Evolutionary conservation across 1,139 yeast species (phyloP).

Genomic region (Pneumocystis murina): DNA sequence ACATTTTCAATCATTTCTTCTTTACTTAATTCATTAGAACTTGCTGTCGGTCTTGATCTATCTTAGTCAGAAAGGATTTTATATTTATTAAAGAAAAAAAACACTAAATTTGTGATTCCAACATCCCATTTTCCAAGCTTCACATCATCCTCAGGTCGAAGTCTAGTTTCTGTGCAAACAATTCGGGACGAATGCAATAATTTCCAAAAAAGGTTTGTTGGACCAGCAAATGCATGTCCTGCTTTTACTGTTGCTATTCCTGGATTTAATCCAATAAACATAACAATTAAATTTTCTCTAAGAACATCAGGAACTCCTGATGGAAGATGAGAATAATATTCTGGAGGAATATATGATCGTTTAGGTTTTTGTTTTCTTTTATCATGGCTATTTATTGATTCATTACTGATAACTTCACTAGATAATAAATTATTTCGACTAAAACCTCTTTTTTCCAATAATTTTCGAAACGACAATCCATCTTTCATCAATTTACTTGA

Average conservation of each 20-base stretch:
- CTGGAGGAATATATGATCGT: slow-evolving; percentile 17
- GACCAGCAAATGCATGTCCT: slow-evolving; percentile 67
- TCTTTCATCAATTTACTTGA: not conserved
- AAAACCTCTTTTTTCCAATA: not conserved
- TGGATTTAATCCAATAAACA: slow-evolving; percentile 65
- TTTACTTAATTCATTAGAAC: slow-evolving; percentile 39
- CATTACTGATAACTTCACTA: not conserved
- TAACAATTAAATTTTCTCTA: slow-evolving; percentile 25
- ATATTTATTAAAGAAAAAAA: not conserved
- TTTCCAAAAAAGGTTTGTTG: slow-evolving; percentile 56
- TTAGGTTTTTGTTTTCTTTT: slow-evolving; percentile 7
- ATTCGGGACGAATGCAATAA: slow-evolving; percentile 41
- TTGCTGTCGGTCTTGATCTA: slow-evolving; percentile 41
- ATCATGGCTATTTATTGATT: not conserved
- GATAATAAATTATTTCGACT: not conserved
- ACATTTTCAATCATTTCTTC: slow-evolving; percentile 45
- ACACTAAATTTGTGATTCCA: slow-evolving; percentile 60
- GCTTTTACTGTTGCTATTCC: slow-evolving; percentile 46
- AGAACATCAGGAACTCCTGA: slow-evolving; percentile 27
- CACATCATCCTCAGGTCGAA: slow-evolving; percentile 31
- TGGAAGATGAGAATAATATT: slow-evolving; percentile 19
- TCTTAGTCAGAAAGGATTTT: not conserved
- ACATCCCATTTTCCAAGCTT: slow-evolving; percentile 33
- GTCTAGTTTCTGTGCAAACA: slow-evolving; percentile 20
- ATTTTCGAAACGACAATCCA: too few species aligned